Percentiles rank a stretch among this genome's conserved stretches.
phyloP scores from a whole-genome alignment of 1,284 basidiomycete genomes.

The Boletellus deceptivus region DNA sequence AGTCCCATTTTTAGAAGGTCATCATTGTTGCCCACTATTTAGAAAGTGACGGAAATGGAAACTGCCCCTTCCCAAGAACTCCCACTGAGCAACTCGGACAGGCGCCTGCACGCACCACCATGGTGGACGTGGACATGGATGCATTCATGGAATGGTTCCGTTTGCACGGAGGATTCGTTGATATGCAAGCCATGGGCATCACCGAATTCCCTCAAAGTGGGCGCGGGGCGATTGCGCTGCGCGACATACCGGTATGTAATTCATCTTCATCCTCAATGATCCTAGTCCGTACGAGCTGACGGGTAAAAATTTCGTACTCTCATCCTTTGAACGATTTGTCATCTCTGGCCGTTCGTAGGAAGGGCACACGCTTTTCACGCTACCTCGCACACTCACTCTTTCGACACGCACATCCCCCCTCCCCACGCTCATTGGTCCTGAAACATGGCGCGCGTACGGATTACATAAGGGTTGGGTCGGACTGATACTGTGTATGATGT shows the following conservation, averaged over 20 bases:
- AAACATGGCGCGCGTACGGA: slow-evolving; percentile 58
- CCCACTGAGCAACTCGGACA: too few species aligned
- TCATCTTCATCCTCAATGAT: neutral
- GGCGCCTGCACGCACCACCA: neutral
- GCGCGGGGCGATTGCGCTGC: slow-evolving; percentile 68
- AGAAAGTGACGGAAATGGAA: slow-evolving; percentile 2
- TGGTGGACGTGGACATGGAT: slow-evolving; percentile 20
- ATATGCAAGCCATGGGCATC: slow-evolving; percentile 45
- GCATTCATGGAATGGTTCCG: slow-evolving; percentile 44
- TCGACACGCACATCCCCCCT: slow-evolving; percentile 77
- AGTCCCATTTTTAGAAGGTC: neutral
- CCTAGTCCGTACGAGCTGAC: neutral
- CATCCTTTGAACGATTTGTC: neutral
- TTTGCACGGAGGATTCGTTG: slow-evolving; percentile 42
- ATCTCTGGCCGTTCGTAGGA: slow-evolving; percentile 44
- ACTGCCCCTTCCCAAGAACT: neutral
- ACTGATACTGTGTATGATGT: slow-evolving; percentile 94
- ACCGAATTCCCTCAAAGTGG: slow-evolving; percentile 56
- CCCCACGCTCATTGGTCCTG: slow-evolving; percentile 52
- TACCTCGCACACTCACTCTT: slow-evolving; percentile 78
- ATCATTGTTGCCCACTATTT: slow-evolving; percentile 5
- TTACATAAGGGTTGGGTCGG: slow-evolving; percentile 81
- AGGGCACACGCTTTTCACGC: slow-evolving; percentile 75
- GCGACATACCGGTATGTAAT: slow-evolving; percentile 63
- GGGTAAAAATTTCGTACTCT: neutral